Evolutionary conservation across 1,284 basidiomycete genomes (phyloP), one percentile per base, ranked within the genome.

Genomic region (Trametes polyzona): DNA sequence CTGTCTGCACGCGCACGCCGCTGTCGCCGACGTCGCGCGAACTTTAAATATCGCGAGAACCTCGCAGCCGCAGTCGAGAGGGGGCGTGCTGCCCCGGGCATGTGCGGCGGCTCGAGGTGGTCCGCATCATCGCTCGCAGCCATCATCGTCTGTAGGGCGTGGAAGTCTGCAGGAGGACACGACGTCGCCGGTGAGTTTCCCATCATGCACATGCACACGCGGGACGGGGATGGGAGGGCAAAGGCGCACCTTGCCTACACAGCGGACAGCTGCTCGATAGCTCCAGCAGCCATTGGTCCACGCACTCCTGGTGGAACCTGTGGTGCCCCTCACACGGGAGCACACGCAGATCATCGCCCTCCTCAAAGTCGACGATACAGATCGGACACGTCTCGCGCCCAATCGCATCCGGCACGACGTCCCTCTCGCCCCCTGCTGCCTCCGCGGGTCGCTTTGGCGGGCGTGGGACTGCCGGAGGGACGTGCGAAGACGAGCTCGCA

Each of bases 341-440:
- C 32, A 96, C 82, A 29, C 95, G 85, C 16, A 96, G 74, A 70
- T 96, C 92, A 68, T 97, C 95, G 5, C 93, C 95, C 61, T 92
- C 89, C 71, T 95, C 91, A 68, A 97, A 97, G 66, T 96, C 94
- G 36, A 93, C 79, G 58, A 96, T 89, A 70, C 95, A 97, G 62
- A 97, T 97, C 6, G 95, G 94, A 74, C 95, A 97, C 23, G 90
- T 93, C 71, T 93, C 90, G 36, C 84, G 83, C 12, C 88, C 90
- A 37, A 92, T 90, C 12, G 82, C 79, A 43, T 80, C 84, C 1
- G 86, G 87, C 50, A 83, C 77, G 14, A 83, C 72, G 33, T 81
- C 76, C 51, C 75, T 72, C 27, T 65, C 67, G 47, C 60, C 65
- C 10, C 43, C 37, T 30, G 54, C 40, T 26, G 41, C 29, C 16